Conservation (phyloP, 1,139 yeast species). For the Hemisphaericaspora xylanilytica region DNA sequence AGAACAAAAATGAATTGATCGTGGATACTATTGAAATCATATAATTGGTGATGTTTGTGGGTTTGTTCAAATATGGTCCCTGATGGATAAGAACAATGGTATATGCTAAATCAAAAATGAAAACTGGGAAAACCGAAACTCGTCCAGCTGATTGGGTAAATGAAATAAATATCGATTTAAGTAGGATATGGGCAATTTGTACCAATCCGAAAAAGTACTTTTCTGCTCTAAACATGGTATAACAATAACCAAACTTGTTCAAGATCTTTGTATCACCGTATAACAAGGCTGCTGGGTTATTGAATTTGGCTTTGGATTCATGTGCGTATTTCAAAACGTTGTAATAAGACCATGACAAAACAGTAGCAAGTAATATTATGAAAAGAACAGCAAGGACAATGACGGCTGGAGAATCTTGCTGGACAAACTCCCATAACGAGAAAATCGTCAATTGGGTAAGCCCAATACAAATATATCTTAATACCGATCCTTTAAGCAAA, state of each 20-base stretch:
- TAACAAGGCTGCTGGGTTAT: constrained; percentile 74
- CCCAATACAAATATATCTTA: constrained; percentile 72
- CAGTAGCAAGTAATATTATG: constrained; percentile 51
- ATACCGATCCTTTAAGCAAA: constrained; percentile 63
- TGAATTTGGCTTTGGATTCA: constrained; percentile 49
- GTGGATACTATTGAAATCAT: constrained; percentile 63
- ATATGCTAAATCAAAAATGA: constrained; percentile 63
- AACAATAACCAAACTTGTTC: constrained; percentile 72
- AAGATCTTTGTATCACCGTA: constrained; percentile 67
- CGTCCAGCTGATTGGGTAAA: constrained; percentile 70
- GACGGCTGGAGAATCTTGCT: constrained; percentile 71
- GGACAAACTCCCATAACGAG: constrained; percentile 73
- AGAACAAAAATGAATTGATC: constrained; percentile 67
- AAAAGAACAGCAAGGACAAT: constrained; percentile 67
- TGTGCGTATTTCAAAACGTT: constrained; percentile 59
- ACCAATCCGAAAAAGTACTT: constrained; percentile 76
- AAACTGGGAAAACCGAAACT: constrained; percentile 63
- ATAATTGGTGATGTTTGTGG: constrained; percentile 67
- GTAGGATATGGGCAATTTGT: constrained; percentile 50
- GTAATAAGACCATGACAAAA: constrained; percentile 59
- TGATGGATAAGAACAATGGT: constrained; percentile 54
- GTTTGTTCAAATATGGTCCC: constrained; percentile 68
- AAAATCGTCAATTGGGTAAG: constrained; percentile 68
- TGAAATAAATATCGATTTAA: constrained; percentile 64
- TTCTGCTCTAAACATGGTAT: constrained; percentile 76